These are phyloP conservation scores for Tolypocladium amazonense DNA, from an alignment of 2,329 filamentous ascomycete genomes.

Conservation along the genomic window DNA sequence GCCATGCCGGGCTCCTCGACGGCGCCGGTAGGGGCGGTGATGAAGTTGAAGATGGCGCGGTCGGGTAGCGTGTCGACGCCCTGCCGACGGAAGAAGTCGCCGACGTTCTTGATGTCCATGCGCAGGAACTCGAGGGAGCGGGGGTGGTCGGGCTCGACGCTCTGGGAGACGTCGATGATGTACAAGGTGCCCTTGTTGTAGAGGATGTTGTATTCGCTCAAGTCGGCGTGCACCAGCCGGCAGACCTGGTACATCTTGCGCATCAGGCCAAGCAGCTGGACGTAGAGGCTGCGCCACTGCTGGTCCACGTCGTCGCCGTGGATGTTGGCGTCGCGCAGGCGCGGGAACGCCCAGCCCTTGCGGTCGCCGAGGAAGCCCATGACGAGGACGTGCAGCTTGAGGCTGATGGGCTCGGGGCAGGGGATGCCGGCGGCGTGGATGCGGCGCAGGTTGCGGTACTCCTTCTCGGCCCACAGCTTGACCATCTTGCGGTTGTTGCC, in stretches of 20 bases:
- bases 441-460: constrained; percentile 85
- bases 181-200: constrained; percentile 76
- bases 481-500: constrained; percentile 95
- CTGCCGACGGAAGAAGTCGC: constrained; percentile 82
- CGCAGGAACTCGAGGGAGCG: constrained; percentile 85
- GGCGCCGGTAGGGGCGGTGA: constrained; percentile 52
- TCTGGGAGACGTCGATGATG: constrained; percentile 96
- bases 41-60: constrained; percentile 72
- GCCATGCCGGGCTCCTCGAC: constrained; percentile 51
- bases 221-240: constrained; percentile 83
- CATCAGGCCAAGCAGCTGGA: constrained; percentile 81
- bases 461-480: constrained; percentile 97
- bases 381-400: constrained; percentile 88
- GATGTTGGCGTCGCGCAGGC: constrained; percentile 78
- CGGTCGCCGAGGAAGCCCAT: constrained; percentile 89
- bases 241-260: constrained; percentile 88
- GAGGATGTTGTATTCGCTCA: constrained; percentile 96
- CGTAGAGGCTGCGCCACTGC: constrained; percentile 69
- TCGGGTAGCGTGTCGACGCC: constrained; percentile 75
- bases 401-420: constrained; percentile 77
- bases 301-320: constrained; percentile 54
- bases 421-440: constrained; percentile 78
- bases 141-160: constrained; percentile 93
- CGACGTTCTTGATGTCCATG: constrained; percentile 97
- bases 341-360: constrained; percentile 78